These are phyloP conservation scores for Cercospora citrullina DNA, from an alignment of 2,329 filamentous ascomycete genomes.

Conservation along the genomic window DNA sequence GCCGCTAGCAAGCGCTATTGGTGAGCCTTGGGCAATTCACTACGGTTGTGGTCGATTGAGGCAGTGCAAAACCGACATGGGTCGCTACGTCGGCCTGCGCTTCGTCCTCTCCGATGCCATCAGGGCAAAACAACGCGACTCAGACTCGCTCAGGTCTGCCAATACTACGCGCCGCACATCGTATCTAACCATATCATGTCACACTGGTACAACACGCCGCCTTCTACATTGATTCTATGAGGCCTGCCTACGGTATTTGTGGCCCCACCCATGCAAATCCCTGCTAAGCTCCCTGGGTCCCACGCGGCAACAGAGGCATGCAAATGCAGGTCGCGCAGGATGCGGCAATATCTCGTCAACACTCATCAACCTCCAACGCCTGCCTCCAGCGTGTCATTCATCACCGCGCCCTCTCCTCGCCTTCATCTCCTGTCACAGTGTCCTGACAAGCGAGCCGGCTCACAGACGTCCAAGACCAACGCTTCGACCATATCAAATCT, in stretches of 20 bases:
- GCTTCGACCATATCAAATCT: conserved; percentile 14
- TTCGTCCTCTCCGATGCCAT: not conserved
- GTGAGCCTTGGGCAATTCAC: not conserved
- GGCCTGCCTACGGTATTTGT: not conserved
- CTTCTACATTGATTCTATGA: not conserved
- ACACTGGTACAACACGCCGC: not conserved
- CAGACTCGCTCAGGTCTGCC: not conserved
- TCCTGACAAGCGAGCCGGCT: conserved; percentile 1
- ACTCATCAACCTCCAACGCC: conserved; percentile 8
- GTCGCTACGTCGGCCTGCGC: not conserved
- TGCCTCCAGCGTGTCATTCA: not conserved
- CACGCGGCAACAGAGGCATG: not conserved
- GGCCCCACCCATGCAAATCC: not conserved
- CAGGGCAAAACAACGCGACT: not conserved
- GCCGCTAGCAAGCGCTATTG: not conserved
- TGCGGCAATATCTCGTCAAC: conserved; percentile 12
- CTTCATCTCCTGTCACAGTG: not conserved
- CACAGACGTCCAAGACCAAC: not conserved
- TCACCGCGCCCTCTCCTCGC: not conserved
- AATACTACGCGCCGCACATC: not conserved
- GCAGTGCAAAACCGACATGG: conserved; percentile 11
- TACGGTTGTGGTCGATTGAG: conserved; percentile 7
- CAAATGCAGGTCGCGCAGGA: conserved; percentile 1
- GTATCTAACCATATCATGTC: not conserved
- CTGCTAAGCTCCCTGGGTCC: not conserved